Conservation (phyloP, 805 yeast genomes). For the Wickerhamiella shivajii region DNA sequence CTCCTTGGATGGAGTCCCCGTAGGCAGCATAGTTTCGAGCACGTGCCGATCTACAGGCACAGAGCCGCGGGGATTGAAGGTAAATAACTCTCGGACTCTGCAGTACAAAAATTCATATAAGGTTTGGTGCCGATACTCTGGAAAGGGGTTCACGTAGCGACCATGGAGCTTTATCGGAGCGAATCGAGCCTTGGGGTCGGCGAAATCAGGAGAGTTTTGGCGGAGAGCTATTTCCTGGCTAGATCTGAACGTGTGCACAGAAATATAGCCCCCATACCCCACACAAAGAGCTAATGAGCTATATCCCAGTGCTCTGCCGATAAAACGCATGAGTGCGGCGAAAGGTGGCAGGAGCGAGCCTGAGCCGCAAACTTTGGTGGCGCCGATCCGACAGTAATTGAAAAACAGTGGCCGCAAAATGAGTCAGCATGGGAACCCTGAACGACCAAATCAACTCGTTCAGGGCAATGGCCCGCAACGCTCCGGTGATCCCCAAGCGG, state of each 20-base stretch:
- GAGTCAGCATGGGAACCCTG: slow-evolving; percentile 25
- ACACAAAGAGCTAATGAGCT: slow-evolving; percentile 6
- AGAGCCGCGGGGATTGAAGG: slow-evolving; percentile 42
- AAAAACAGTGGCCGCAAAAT: not conserved
- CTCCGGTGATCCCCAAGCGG: slow-evolving; percentile 34
- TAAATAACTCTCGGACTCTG: slow-evolving; percentile 55
- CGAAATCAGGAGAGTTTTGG: slow-evolving; percentile 9
- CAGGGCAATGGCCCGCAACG: slow-evolving; percentile 43
- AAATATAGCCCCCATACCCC: slow-evolving; percentile 17
- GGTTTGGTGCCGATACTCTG: slow-evolving; percentile 81
- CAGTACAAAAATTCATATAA: slow-evolving; percentile 70
- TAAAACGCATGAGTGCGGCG: not conserved
- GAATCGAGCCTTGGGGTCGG: slow-evolving; percentile 12
- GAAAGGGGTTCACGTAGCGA: slow-evolving; percentile 78
- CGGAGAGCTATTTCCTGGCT: slow-evolving; percentile 13
- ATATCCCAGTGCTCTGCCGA: slow-evolving; percentile 1
- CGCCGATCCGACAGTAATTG: no score
- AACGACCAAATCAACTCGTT: slow-evolving; percentile 51
- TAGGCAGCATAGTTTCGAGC: slow-evolving; percentile 44
- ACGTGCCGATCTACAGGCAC: slow-evolving; percentile 35
- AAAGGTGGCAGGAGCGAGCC: no score
- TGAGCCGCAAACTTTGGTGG: no score
- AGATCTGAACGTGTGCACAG: slow-evolving; percentile 12
- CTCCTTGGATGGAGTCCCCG: slow-evolving; percentile 41
- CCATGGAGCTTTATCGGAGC: slow-evolving; percentile 31